These are phyloP conservation scores for Chaetomium strumarium DNA, from an alignment of 2,329 filamentous ascomycete genomes.

Conservation along the genomic window DNA sequence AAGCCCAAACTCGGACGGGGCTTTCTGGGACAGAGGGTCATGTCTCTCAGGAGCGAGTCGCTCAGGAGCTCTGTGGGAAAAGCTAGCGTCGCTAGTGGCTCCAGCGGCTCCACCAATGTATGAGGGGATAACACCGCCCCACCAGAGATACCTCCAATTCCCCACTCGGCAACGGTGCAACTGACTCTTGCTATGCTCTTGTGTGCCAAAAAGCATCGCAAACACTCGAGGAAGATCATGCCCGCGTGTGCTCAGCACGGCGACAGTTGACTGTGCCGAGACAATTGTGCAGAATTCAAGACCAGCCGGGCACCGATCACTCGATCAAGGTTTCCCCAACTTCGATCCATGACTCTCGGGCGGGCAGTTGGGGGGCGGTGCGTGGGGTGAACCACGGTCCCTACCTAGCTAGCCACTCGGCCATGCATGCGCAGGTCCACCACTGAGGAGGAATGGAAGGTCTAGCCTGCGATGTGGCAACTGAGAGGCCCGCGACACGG, in stretches of 20 bases:
- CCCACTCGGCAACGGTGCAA: conserved; percentile 19
- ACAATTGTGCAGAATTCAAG: conserved; percentile 2
- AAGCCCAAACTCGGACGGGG: neutral
- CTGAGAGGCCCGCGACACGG: neutral
- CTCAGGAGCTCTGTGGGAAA: neutral
- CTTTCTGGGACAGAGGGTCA: conserved; percentile 8
- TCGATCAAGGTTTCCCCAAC: conserved; percentile 16
- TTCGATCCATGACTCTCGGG: neutral
- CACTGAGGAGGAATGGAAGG: neutral
- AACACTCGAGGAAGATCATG: conserved; percentile 21
- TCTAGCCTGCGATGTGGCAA: conserved; percentile 2
- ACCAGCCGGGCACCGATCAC: conserved; percentile 22
- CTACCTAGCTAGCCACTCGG: conserved; percentile 15
- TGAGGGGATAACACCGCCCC: conserved; percentile 2
- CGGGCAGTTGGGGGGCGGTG: conserved; percentile 3
- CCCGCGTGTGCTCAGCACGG: conserved; percentile 22
- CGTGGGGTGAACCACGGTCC: conserved; percentile 6
- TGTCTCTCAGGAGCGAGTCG: conserved; percentile 13
- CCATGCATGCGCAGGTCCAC: conserved; percentile 11
- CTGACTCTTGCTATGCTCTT: conserved; percentile 21
- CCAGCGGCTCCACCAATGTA: conserved; percentile 13
- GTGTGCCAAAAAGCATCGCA: conserved; percentile 11
- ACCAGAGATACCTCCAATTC: conserved; percentile 19
- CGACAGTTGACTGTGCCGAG: conserved; percentile 16
- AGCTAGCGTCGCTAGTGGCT: neutral